Evolutionary conservation across 805 yeast genomes (phyloP), one percentile per base, ranked within the genome.

Genomic region (Nakazawaea ambrosiae): DNA sequence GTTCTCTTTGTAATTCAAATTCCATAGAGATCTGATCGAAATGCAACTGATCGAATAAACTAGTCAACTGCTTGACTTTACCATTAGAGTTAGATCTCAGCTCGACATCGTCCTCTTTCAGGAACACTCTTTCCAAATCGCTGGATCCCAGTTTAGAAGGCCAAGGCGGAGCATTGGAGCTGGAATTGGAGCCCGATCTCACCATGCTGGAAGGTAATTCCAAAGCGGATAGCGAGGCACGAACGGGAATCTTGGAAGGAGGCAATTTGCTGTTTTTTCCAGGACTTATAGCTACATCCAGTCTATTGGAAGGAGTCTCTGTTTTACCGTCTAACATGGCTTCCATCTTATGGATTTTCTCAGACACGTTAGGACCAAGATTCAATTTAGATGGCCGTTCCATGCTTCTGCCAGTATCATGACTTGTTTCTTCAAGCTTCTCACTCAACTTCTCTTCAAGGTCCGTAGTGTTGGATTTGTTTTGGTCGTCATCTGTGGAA

Each of bases 1-100:
- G 61, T 45, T 86, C 95, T 51, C 97, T 75, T 51, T 89, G 95
- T 46, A 77, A 68, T 51, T 85, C 94, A 54, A 90, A 89, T 53
- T 92, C 97, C 48, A 70, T 68, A 0, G 96, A 84, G 9, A 85
- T 62, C 39, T 82, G 83, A 48, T 82, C 92, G 45, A 85, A 76
- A 49, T 85, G 90, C 58, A 81, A 74, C 40, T 78, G 77, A 53
- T 83, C 82, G 61, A 78, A 78, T 52, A 74, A 78, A 41, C 62
- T 74, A 0, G 89, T 81, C 37, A 84, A 53, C 43, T 79, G 76
- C 40, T 75, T 70, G 1, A 84, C 95, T 42, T 70, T 73, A 5
- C 67, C 58, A 19, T 49, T 53, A 18, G 40, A 8, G 11, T 29
- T 36, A 11, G 10, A 14, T 18, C 35, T 22, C 12, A 20, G 27